Base-by-base conservation (phyloP, 208 protist species). In the Herpetomonas tarakana region DNA sequence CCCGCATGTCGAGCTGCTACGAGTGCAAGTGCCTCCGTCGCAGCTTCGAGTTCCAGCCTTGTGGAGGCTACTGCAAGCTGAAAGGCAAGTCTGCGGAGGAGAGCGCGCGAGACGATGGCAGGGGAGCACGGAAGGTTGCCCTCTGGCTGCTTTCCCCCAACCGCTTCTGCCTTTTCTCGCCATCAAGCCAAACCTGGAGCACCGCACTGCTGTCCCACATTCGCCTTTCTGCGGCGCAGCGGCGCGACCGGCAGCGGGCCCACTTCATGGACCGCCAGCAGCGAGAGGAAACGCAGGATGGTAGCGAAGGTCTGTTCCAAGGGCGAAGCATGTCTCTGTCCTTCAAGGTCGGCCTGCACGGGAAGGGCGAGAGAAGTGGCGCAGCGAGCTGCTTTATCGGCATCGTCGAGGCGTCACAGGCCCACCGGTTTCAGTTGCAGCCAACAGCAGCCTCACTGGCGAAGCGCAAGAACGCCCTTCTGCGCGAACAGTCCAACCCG, bases 331-430 rank as follows among this genome's bases (percentile, higher is more conserved):
- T 74, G 26, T 56, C 65, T 16, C 54, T 74, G 7, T 54, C 68
- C 24, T 74, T 74, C 52, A 59, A 60, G 0, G 52, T 74, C 1
- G 68, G 68, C 52, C 54, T 57, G 57, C 60, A 45, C 52, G 19
- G 16, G 3, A 0, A 7, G 18, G 54, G 54, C 30, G 4, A 29
- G 38, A 3, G 30, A 7, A 18, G n/a, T 9, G 6, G 58, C 18
- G 21, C 46, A 25, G 18, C 14, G 29, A 2, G 58, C 49, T 62
- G 58, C 29, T 51, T 62, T 24, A 54, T 62, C 21, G 58, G 58
- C 21, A 54, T 62, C 22, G 24, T 62, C n/a, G 58, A 62, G 18
- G 44, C 44, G 2, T 27, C 49, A 25, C 44, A 62, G 29, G 46
- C 50, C 3, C 53, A 26, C n/a, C 58, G 58, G 19, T 62, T 51